Evolutionary conservation across 345 rosid species (phyloP).

Genomic region (Jatropha curcas): DNA sequence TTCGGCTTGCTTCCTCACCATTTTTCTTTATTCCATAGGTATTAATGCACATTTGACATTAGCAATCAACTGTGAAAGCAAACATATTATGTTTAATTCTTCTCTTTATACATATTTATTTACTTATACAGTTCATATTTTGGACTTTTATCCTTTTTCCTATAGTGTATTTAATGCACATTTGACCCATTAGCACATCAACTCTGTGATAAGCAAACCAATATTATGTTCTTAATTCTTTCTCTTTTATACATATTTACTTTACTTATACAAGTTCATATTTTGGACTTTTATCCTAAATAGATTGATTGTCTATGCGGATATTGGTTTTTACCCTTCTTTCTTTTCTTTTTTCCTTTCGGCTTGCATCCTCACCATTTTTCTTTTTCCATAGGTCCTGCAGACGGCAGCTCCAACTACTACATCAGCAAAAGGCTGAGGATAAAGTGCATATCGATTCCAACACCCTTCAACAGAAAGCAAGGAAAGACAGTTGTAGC

Average conservation of each 20-base stretch:
- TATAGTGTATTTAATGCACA: too few relatives aligned
- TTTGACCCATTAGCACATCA: too few relatives aligned
- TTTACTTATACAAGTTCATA: too few relatives aligned
- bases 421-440: constrained; percentile 28
- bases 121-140: background rate
- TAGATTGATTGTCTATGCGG: background rate
- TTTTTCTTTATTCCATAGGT: too few relatives aligned
- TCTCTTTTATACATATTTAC: too few relatives aligned
- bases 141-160: too few relatives aligned
- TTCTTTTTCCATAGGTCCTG: constrained; percentile 34
- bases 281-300: too few relatives aligned
- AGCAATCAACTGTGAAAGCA: background rate
- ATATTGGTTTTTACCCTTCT: background rate
- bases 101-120: background rate
- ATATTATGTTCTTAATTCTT: too few relatives aligned
- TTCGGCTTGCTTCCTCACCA: too few relatives aligned
- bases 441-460: constrained; percentile 11
- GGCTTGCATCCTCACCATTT: too few relatives aligned
- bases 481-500: constrained; percentile 43
- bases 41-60: background rate
- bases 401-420: constrained; percentile 39
- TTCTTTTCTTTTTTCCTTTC: background rate
- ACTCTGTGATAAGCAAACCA: too few relatives aligned
- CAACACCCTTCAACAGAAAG: constrained; percentile 24
- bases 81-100: too few relatives aligned